These are phyloP conservation scores for Chalaropsis ovoidea DNA, from an alignment of 2,329 filamentous ascomycete genomes.

Conservation along the genomic window DNA sequence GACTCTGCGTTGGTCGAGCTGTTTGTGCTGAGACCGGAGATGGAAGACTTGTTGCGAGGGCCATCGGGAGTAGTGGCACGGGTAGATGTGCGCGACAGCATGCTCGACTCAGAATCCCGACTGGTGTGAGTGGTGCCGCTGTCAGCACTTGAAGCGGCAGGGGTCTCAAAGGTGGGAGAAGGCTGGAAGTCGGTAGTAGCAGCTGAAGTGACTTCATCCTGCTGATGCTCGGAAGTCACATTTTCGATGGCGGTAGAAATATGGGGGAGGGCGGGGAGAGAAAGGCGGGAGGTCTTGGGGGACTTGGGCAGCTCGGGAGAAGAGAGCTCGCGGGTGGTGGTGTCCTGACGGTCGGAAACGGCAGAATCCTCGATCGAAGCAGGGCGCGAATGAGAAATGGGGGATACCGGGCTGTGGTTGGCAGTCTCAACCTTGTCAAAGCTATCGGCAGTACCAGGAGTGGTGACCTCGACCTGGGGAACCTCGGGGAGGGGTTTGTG, in stretches of 20 bases:
- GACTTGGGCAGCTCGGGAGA: slow-evolving; percentile 13
- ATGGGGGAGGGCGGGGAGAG: slow-evolving; percentile 48
- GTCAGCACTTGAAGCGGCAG: slow-evolving; percentile 64
- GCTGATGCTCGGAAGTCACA: slow-evolving; percentile 38
- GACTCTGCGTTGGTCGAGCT: slow-evolving; percentile 42
- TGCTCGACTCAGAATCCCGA: slow-evolving; percentile 70
- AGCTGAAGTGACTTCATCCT: slow-evolving; percentile 19
- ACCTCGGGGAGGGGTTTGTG: slow-evolving; percentile 61
- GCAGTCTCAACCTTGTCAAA: background rate
- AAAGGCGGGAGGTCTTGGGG: slow-evolving; percentile 36
- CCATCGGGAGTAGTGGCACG: slow-evolving; percentile 77
- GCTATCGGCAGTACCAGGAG: slow-evolving; percentile 34
- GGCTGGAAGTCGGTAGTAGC: slow-evolving; percentile 38
- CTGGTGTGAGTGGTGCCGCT: slow-evolving; percentile 70
- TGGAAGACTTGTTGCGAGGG: slow-evolving; percentile 50
- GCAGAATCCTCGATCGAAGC: slow-evolving; percentile 38
- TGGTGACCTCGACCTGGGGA: slow-evolving; percentile 39
- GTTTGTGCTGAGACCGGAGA: slow-evolving; percentile 57
- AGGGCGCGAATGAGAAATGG: slow-evolving; percentile 30
- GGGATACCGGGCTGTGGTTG: background rate
- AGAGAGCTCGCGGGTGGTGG: background rate
- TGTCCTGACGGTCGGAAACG: slow-evolving; percentile 17
- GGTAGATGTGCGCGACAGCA: slow-evolving; percentile 73
- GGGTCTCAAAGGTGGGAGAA: slow-evolving; percentile 54
- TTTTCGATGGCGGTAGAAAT: slow-evolving; percentile 46